phyloP scores from a whole-genome alignment of 2,329 filamentous ascomycete genomes.

The Coniochaeta ligniaria region DNA sequence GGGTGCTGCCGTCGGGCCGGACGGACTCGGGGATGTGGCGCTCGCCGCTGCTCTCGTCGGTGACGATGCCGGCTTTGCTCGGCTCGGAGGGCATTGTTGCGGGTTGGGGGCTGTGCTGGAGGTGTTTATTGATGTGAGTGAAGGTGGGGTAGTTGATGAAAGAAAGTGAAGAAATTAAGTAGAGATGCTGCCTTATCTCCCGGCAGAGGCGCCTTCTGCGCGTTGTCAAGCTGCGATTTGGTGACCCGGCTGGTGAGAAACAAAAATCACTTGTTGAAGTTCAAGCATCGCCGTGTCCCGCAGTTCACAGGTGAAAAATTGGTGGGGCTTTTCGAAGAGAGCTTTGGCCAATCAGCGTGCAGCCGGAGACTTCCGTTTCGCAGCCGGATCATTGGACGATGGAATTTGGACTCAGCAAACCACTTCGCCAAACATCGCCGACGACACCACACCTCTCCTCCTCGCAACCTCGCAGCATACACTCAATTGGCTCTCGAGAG shows the following conservation, averaged over 20 bases:
- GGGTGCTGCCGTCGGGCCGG: slow-evolving; percentile 81
- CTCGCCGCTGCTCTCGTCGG: slow-evolving; percentile 67
- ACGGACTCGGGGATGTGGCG: slow-evolving; percentile 84
- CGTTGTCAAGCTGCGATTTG: neutral
- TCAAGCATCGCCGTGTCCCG: neutral
- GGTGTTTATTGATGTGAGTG: too few species aligned
- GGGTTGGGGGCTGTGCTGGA: too few species aligned
- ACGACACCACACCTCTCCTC: neutral
- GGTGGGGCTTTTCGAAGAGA: neutral
- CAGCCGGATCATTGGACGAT: slow-evolving; percentile 1
- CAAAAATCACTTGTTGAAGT: neutral
- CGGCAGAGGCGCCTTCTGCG: neutral
- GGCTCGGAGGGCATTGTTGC: slow-evolving; percentile 38
- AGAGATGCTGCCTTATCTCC: too few species aligned
- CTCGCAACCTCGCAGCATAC: neutral
- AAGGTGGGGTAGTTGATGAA: neutral
- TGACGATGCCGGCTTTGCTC: slow-evolving; percentile 67
- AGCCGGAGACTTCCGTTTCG: neutral
- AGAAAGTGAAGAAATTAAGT: neutral
- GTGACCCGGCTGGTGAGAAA: neutral
- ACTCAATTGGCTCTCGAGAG: slow-evolving; percentile 1
- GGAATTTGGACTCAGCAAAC: neutral
- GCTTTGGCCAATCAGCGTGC: neutral
- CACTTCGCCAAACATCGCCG: neutral
- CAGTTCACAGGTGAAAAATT: neutral